Conservation (phyloP, 768 basidiomycete genomes). For the Rhizopogon roseolus region DNA sequence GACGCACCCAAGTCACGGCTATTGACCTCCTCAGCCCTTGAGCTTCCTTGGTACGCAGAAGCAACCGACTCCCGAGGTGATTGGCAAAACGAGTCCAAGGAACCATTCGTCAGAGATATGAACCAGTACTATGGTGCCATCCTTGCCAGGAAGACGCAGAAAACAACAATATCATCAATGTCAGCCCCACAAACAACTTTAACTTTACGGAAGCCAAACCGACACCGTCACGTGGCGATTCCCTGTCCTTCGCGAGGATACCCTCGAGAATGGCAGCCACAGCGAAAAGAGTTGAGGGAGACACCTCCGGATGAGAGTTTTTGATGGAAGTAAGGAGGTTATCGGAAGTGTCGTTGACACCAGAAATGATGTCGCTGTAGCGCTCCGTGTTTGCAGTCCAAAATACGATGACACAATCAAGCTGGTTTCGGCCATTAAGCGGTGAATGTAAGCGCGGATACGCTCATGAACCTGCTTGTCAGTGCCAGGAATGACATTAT, state of each 20-base stretch:
- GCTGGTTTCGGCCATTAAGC: slow-evolving; percentile 57
- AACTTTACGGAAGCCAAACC: too few relatives aligned
- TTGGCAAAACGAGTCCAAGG: too few relatives aligned
- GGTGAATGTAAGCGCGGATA: slow-evolving; percentile 89
- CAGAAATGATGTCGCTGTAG: slow-evolving; percentile 90
- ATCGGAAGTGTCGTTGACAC: slow-evolving; percentile 92
- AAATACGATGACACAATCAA: slow-evolving; percentile 57
- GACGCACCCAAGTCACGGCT: too few relatives aligned
- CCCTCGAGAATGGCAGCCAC: slow-evolving; percentile 94
- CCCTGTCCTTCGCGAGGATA: slow-evolving; percentile 11
- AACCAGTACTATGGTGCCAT: too few relatives aligned
- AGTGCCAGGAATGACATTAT: slow-evolving; percentile 81
- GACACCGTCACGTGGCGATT: too few relatives aligned
- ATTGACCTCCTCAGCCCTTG: too few relatives aligned
- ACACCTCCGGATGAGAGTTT: slow-evolving; percentile 84
- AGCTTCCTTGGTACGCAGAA: too few relatives aligned
- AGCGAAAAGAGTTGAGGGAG: slow-evolving; percentile 93
- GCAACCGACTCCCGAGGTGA: too few relatives aligned
- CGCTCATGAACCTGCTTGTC: slow-evolving; percentile 91
- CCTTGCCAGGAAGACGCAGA: too few relatives aligned
- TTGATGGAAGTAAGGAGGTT: slow-evolving; percentile 81
- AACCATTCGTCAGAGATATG: too few relatives aligned
- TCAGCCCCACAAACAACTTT: too few relatives aligned
- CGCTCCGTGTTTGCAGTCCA: slow-evolving; percentile 99
- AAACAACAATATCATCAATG: too few relatives aligned